Evolutionary conservation across 2,329 filamentous ascomycete species (phyloP).

Genomic region (Trichoderma breve): DNA sequence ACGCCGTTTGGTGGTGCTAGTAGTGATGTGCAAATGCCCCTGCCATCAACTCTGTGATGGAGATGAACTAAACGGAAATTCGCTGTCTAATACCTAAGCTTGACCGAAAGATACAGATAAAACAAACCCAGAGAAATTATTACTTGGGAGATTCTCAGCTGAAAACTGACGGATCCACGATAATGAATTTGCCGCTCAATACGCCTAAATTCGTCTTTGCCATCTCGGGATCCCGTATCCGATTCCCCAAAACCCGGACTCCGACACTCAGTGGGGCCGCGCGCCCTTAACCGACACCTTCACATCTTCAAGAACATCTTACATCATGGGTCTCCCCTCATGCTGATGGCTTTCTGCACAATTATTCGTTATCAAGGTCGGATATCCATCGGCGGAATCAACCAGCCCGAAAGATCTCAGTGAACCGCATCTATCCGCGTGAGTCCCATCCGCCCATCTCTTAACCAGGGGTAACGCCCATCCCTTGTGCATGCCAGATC

Average conservation of each 20-base stretch:
- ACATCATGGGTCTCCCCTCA: conserved; percentile 4
- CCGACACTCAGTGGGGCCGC: conserved; percentile 3
- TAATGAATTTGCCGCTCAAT: not conserved
- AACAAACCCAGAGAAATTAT: not conserved
- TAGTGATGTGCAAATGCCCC: not conserved
- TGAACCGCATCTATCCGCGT: conserved; percentile 7
- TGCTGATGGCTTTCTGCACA: not conserved
- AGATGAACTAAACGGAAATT: not conserved
- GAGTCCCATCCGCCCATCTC: not conserved
- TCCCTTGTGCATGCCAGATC: not conserved
- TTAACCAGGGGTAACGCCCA: not conserved
- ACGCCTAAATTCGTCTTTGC: not conserved
- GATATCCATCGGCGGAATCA: not conserved
- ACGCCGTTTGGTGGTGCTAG: no score
- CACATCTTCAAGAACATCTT: not conserved
- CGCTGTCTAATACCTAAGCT: not conserved
- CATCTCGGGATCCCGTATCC: conserved; percentile 10
- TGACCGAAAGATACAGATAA: not conserved
- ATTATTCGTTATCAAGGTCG: not conserved
- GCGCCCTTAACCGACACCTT: conserved; percentile 12
- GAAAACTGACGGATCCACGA: not conserved
- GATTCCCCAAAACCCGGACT: not conserved
- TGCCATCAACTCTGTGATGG: not conserved
- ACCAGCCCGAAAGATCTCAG: not conserved
- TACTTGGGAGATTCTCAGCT: not conserved